Evolutionary conservation across 2,329 filamentous ascomycete genomes (phyloP).

Genomic region (Arthrobotrys sphaeroides): DNA sequence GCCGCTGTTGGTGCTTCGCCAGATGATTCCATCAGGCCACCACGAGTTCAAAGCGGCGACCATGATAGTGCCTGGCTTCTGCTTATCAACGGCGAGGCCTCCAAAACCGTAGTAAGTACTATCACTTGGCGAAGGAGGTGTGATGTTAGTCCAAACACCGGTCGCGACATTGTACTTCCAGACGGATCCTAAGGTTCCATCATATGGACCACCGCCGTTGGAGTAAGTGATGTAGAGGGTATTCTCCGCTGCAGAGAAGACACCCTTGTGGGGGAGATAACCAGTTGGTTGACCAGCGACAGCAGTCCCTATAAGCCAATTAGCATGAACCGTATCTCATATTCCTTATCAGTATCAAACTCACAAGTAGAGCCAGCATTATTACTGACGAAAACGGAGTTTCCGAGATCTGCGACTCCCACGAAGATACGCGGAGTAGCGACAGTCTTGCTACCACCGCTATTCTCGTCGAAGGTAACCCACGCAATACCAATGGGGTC

Average conservation of each 20-base stretch:
- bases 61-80: slow-evolving; percentile 68
- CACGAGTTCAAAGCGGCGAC: slow-evolving; percentile 69
- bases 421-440: slow-evolving; percentile 69
- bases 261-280: slow-evolving; percentile 68
- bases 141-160: slow-evolving; percentile 68
- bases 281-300: slow-evolving; percentile 66
- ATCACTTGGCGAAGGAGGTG: slow-evolving; percentile 62
- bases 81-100: slow-evolving; percentile 67
- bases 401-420: slow-evolving; percentile 66
- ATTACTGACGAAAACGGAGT: slow-evolving; percentile 67
- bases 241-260: slow-evolving; percentile 66
- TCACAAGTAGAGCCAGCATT: slow-evolving; percentile 67
- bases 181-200: slow-evolving; percentile 67
- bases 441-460: slow-evolving; percentile 61
- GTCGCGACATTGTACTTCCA: slow-evolving; percentile 67
- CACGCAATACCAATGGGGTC: slow-evolving; percentile 66
- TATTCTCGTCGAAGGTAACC: slow-evolving; percentile 68
- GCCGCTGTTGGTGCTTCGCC: slow-evolving; percentile 68
- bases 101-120: slow-evolving; percentile 66
- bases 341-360: neutral
- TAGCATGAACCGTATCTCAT: neutral
- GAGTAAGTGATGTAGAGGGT: slow-evolving; percentile 68
- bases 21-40: slow-evolving; percentile 70
- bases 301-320: slow-evolving; percentile 59
- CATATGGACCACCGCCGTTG: slow-evolving; percentile 69